A percentile compares a stretch with the other conserved stretches of the same genome.
Conservation (phyloP, 2,329 filamentous ascomycete genomes). For the Curvularia sp. region DNA sequence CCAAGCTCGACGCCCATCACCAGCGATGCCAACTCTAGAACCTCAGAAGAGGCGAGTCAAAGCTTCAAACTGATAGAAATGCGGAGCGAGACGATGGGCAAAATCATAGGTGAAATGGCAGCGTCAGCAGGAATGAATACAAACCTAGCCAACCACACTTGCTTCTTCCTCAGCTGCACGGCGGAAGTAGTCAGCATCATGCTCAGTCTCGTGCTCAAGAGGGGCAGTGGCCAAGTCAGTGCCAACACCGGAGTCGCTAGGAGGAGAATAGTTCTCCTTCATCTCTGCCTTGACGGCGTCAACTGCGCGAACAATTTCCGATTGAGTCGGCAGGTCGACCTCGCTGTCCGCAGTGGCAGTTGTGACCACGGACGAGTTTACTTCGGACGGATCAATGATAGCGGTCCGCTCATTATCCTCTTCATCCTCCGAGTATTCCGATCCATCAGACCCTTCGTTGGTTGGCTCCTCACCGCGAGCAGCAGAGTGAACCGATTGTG, state of each 20-base stretch:
- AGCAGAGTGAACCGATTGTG: conserved; percentile 44
- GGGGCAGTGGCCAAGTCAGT: conserved; percentile 47
- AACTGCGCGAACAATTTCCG: conserved; percentile 41
- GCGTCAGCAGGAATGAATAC: neutral
- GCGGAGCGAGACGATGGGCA: conserved; percentile 10
- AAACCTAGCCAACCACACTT: conserved; percentile 40
- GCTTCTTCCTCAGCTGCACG: conserved; percentile 49
- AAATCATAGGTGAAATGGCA: neutral
- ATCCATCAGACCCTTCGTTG: conserved; percentile 40
- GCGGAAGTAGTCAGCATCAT: conserved; percentile 48
- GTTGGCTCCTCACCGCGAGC: conserved; percentile 39
- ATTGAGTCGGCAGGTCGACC: conserved; percentile 39
- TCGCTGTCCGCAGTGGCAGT: conserved; percentile 29
- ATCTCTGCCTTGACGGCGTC: conserved; percentile 41
- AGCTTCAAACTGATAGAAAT: conserved; percentile 15
- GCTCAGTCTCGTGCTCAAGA: conserved; percentile 29
- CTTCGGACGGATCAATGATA: conserved; percentile 35
- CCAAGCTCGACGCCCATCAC: conserved; percentile 9
- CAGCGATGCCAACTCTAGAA: conserved; percentile 22
- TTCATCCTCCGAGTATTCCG: conserved; percentile 43
- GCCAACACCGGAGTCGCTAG: conserved; percentile 49
- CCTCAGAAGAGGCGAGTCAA: conserved; percentile 17
- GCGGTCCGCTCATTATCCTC: conserved; percentile 42
- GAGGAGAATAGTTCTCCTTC: conserved; percentile 35
- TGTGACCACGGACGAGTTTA: conserved; percentile 36